Evolutionary conservation across 768 basidiomycete species (phyloP), one percentile per base, ranked within the genome.

Genomic region (Mycena filopes): DNA sequence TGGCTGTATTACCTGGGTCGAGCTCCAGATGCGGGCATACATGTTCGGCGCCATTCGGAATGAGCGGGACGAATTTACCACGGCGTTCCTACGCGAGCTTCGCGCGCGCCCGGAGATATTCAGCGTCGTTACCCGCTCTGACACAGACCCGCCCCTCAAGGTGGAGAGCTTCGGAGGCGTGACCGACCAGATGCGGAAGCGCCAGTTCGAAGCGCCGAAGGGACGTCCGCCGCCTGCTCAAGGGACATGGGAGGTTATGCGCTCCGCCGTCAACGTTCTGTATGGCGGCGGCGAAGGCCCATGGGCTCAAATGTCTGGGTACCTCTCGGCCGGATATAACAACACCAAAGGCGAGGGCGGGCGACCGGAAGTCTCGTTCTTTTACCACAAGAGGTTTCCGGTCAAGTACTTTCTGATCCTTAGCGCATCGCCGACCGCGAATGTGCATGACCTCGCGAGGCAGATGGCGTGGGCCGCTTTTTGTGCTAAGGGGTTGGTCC

Each of bases 341-440:
- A 38, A 45, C 20, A 47, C 10, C 5, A 20, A 20, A 15, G 50
- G 25, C 10, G 40, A 6, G 53, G 18, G 31, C 5, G 15, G 70
- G 56, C 28, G 61, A n/a, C 21, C 8, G 28, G 53, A 55, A 25
- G 7, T n/a, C 33, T 69, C 67, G 68, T 73, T 79, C 63, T 79
- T 78, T 65, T 68, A 45, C 12, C 76, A 68, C 67, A 79, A 76
- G 55, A 59, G 55, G 9, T 71, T 79, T 49, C 76, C 71, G 1
- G 78, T 78, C 29, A 77, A 66, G 25, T 79, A 75, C 54, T 71
- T 79, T 55, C 72, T 76, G 4, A 77, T 79, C 23, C 36, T 74
- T 28, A 68, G 70, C 40, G 68, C 74, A 2, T 48, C 53, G 11
- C 68, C 75, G 3, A 54, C 63, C 23, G 54, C 58, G 13, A 54